Evolutionary conservation across 257 asterid species (phyloP).

Genomic region (Paulownia fortunei): DNA sequence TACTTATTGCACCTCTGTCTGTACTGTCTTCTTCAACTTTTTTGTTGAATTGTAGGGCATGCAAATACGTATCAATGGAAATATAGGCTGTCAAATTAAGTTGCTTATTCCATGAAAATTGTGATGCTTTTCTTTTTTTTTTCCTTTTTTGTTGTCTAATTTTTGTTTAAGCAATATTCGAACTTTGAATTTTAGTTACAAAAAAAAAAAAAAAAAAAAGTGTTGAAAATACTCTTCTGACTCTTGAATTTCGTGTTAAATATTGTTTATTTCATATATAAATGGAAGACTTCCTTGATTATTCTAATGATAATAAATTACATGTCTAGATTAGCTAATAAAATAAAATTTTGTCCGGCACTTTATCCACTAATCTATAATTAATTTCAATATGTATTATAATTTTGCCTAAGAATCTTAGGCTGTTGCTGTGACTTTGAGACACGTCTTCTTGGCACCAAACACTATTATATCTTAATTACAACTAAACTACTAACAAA

Average conservation of each 20-base stretch:
- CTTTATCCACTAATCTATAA: slow-evolving; percentile 16
- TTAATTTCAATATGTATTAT: neutral
- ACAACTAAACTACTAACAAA: slow-evolving; percentile 25
- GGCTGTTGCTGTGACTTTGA: neutral
- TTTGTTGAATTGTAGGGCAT: neutral
- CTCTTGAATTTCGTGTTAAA: neutral
- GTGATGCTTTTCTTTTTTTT: neutral
- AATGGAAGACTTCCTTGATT: too few relatives aligned
- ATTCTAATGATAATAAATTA: neutral
- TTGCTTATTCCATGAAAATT: neutral
- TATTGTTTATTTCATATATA: neutral
- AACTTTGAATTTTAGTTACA: neutral
- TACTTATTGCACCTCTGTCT: slow-evolving; percentile 36
- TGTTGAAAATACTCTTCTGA: neutral
- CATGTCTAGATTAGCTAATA: neutral
- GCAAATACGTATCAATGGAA: neutral
- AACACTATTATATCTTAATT: slow-evolving; percentile 1
- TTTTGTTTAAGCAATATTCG: neutral
- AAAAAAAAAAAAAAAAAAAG: too few relatives aligned
- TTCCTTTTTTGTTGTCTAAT: neutral
- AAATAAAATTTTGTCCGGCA: neutral
- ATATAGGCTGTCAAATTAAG: slow-evolving; percentile 8
- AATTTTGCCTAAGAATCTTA: slow-evolving; percentile 3
- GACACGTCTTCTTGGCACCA: slow-evolving; percentile 26
- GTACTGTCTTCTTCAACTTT: slow-evolving; percentile 32